Base-by-base conservation (phyloP, 2,329 filamentous ascomycete genomes). In the Cladosporium sp. region DNA sequence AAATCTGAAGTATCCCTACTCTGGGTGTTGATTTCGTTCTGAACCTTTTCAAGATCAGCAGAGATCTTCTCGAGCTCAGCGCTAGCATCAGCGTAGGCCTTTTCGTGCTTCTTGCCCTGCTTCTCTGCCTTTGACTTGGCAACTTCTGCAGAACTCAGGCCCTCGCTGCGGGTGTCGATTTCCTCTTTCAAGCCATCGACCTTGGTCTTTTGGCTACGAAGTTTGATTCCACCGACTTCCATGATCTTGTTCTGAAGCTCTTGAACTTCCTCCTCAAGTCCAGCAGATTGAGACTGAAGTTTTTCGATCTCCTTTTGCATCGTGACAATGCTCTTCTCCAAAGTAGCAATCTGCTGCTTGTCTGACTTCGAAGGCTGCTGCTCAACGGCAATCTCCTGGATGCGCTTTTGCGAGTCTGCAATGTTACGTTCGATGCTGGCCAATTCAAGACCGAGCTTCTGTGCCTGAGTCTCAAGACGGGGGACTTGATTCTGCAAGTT, bases 231-330 rank as follows among this genome's bases (percentile, higher is more conserved):
- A 63, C 93, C 93, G 55, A 95, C 85, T 69, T 96, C 86, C 93
- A 98, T 97, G 63, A 98, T 98, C 75, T 91, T 95, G 77, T 93
- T 85, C 66, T 98, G 92, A 1, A 98, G 76, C 16, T 78, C 78
- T 70, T 95, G 92, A 70, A 98, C 97, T 68, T 97, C 93, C 20
- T 85, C 84, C 66, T 98, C 93, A 7, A 95, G 83, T 39, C 85
- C 93, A 1, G 87, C 82, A n/a, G 87, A 96, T 69, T 97, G 89
- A 8, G 80, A 77, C 54, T 83, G 88, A 8, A 98, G 78, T 61
- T 85, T 86, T 52, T 86, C 81, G 9, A 95, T 81, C 60, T 95
- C 88, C 57, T 81, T 82, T 61, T 89, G 82, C 54, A 94, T 77
- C 53, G 82, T 80, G 7, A 78, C 72, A 45, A 96, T 86, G 58